Evolutionary conservation across 176 grass and related monocot species (phyloP), one percentile per base, ranked within the genome.

Genomic region (Musa schizocarpa): DNA sequence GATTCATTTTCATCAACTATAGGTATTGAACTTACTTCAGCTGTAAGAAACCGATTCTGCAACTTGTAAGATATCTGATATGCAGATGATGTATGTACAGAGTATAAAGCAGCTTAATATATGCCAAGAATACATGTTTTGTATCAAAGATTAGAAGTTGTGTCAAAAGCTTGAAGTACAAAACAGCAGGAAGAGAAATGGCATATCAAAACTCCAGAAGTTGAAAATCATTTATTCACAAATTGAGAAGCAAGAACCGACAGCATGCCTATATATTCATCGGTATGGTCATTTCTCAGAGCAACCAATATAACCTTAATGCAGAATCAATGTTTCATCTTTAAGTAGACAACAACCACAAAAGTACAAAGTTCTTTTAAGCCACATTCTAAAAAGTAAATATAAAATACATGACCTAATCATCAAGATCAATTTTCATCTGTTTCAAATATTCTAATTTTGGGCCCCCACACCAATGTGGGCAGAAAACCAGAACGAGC

Each of bases 1-100:
- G 91, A 89, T 52, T 95, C 91, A 65, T 92, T 95, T 26, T 99
- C 96, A 83, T 99, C 96, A 69, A 99, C 91, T 25, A 99, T 92
- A 17, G 96, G 83, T 89, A 99, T 88, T 79, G 96, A 92, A 74
- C 96, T 95, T 54, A 99, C 88, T 79, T 83, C 82, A 86, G 88
- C 96, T 99, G 81, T 58, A 87, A 50, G 17, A 57, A 82, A 91
- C 27, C 24, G 67, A 84, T 68, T 68, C 19, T 17, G 23, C 7
- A 73, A 68, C 56, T 67, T 78, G 58, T 56, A 54, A 82, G 68
- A 69, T 16, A 72, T 22, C 49, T 78, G 26, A 59, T 75, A 75
- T 72, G 2, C 49, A 59, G 16, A 63, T 84, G 16, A 48, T 79
- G 19, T 26, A 24, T 24, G 4, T 51, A 54, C 23, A 23, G 29